Conservation (phyloP, 768 basidiomycete genomes). For the Inosperma sp. region DNA sequence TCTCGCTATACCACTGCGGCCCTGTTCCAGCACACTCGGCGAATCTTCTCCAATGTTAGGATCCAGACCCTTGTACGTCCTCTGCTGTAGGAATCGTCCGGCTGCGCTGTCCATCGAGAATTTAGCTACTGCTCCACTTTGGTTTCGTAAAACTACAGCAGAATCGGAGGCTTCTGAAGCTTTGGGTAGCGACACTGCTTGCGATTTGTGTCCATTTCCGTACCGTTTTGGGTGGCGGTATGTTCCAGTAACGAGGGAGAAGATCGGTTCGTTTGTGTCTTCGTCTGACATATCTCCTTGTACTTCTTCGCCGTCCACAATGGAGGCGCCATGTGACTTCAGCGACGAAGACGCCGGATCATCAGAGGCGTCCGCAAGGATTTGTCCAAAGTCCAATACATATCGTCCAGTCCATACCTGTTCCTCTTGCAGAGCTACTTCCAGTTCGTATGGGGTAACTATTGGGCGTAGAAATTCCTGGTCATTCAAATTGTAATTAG, state of each 20-base stretch:
- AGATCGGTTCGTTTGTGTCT: slow-evolving; percentile 71
- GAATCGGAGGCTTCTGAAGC: slow-evolving; percentile 12
- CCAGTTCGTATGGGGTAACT: slow-evolving; percentile 89
- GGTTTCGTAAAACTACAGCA: slow-evolving; percentile 58
- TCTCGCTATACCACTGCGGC: slow-evolving; percentile 82
- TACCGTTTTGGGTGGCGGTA: slow-evolving; percentile 77
- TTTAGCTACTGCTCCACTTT: slow-evolving; percentile 53
- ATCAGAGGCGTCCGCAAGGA: slow-evolving; percentile 35
- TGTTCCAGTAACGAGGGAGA: slow-evolving; percentile 82
- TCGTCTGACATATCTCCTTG: slow-evolving; percentile 33
- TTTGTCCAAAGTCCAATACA: slow-evolving; percentile 67
- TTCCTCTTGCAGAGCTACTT: slow-evolving; percentile 68
- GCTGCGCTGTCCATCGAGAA: slow-evolving; percentile 60
- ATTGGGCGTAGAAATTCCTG: slow-evolving; percentile 91
- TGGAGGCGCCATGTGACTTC: slow-evolving; percentile 11
- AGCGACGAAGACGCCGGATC: too few species aligned
- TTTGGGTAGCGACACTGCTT: background rate
- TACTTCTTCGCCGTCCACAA: slow-evolving; percentile 21
- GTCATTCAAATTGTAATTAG: background rate
- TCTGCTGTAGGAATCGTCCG: slow-evolving; percentile 42
- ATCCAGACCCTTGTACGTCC: slow-evolving; percentile 82
- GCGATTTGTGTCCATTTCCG: slow-evolving; percentile 21
- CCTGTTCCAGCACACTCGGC: slow-evolving; percentile 82
- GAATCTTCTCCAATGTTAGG: slow-evolving; percentile 68
- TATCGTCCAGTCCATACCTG: slow-evolving; percentile 74